Percentiles rank a stretch among this genome's conserved stretches.
These are phyloP conservation scores for Dothiorella sarmentorum DNA, from an alignment of 2,329 filamentous ascomycete species.

Conservation along the genomic window DNA sequence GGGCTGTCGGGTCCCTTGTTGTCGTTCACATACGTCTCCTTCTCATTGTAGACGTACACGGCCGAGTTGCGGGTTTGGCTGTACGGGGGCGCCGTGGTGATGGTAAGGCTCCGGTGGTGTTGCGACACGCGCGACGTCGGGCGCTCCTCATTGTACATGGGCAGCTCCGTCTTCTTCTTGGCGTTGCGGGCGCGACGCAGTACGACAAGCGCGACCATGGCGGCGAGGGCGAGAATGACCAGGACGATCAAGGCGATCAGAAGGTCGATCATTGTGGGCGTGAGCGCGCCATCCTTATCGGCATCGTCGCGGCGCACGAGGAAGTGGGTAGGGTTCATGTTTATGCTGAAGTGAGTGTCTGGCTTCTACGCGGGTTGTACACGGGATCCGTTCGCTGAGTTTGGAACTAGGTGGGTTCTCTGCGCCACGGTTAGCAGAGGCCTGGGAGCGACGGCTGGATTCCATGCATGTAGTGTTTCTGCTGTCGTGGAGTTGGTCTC, in stretches of 20 bases:
- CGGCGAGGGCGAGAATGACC: slow-evolving; percentile 66
- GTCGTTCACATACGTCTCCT: slow-evolving; percentile 73
- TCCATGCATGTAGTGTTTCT: background rate
- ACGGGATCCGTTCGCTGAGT: background rate
- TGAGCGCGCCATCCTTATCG: slow-evolving; percentile 49
- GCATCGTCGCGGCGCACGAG: slow-evolving; percentile 48
- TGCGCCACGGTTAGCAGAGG: slow-evolving; percentile 2
- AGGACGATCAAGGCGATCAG: slow-evolving; percentile 77
- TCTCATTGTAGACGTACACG: slow-evolving; percentile 74
- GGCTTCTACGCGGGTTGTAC: background rate
- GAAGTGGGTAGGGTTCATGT: slow-evolving; percentile 44
- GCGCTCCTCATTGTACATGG: slow-evolving; percentile 62
- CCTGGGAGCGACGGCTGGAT: background rate
- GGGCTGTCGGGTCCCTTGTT: slow-evolving; percentile 71
- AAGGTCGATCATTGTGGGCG: slow-evolving; percentile 65
- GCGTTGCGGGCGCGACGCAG: slow-evolving; percentile 63
- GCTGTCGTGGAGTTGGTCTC: background rate
- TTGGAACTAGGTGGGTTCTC: background rate
- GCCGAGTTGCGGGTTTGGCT: slow-evolving; percentile 50
- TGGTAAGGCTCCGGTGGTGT: slow-evolving; percentile 57
- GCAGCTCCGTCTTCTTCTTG: slow-evolving; percentile 54
- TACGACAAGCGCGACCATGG: slow-evolving; percentile 66
- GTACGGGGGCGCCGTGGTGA: slow-evolving; percentile 35
- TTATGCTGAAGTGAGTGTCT: slow-evolving; percentile 22
- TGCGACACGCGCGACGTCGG: slow-evolving; percentile 41